Evolutionary conservation across 2,329 filamentous ascomycete genomes (phyloP).

Genomic region (Calonectria multiphialidica): DNA sequence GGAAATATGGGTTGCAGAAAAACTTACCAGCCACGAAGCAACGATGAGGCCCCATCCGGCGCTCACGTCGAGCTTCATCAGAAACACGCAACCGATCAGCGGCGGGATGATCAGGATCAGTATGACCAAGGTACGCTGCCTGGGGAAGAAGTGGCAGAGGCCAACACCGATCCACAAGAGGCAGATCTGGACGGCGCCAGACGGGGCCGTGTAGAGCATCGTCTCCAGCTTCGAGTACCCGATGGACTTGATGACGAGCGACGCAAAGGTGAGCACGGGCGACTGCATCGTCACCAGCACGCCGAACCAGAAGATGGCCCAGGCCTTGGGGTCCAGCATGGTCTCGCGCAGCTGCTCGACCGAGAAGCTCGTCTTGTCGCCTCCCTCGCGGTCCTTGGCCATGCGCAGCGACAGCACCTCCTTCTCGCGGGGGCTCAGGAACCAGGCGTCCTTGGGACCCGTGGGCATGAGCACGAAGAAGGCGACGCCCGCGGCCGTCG

Average conservation of each 20-base stretch:
- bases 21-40: constrained; percentile 57
- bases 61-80: constrained; percentile 54
- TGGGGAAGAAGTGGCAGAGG: constrained; percentile 53
- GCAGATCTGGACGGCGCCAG: constrained; percentile 59
- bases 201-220: constrained; percentile 60
- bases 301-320: constrained; percentile 34
- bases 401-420: constrained; percentile 52
- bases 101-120: constrained; percentile 55
- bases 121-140: constrained; percentile 53
- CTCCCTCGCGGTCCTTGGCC: constrained; percentile 47
- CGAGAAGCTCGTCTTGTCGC: constrained; percentile 57
- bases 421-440: constrained; percentile 57
- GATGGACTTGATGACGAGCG: constrained; percentile 60
- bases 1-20: background rate
- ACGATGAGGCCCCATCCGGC: constrained; percentile 61
- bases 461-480: constrained; percentile 62
- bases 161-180: constrained; percentile 60
- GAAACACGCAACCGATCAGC: constrained; percentile 57
- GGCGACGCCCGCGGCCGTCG: constrained; percentile 53
- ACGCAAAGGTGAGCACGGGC: constrained; percentile 54
- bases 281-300: constrained; percentile 30
- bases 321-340: constrained; percentile 56
- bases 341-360: constrained; percentile 57
- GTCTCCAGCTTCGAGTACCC: constrained; percentile 59
- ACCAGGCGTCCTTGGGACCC: constrained; percentile 61